These are phyloP conservation scores for Osmanthus fragrans DNA, from an alignment of 257 asterid genomes.

Conservation along the genomic window DNA sequence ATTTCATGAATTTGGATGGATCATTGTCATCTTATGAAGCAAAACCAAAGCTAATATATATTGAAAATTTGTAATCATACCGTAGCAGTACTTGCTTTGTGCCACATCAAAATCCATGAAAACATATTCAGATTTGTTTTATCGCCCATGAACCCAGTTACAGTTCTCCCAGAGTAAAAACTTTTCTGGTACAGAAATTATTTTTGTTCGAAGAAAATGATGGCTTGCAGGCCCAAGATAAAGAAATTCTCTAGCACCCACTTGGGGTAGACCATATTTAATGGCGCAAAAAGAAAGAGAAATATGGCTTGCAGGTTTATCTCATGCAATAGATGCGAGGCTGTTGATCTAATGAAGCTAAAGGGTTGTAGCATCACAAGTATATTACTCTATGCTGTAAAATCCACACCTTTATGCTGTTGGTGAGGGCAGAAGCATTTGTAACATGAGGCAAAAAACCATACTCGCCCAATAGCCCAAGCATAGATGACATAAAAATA, in stretches of 20 bases:
- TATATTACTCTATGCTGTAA: constrained; percentile 9
- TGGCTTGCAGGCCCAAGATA: neutral
- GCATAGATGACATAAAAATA: constrained; percentile 69
- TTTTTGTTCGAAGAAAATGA: neutral
- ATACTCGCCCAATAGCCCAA: constrained; percentile 75
- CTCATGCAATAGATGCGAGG: neutral
- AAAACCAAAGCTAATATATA: constrained; percentile 4
- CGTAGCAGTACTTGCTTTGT: neutral
- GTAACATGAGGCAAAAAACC: constrained; percentile 86
- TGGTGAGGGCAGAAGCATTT: constrained; percentile 75
- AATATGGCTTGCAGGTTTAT: neutral
- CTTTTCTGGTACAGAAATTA: neutral
- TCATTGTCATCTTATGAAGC: constrained; percentile 1
- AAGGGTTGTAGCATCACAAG: neutral
- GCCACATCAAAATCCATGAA: constrained; percentile 13
- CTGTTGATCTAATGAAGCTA: neutral
- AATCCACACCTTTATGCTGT: constrained; percentile 69
- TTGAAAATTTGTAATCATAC: neutral
- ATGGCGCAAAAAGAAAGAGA: neutral
- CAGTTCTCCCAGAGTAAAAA: neutral
- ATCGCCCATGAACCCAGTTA: neutral
- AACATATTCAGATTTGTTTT: neutral
- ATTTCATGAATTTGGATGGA: neutral
- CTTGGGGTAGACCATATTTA: neutral
- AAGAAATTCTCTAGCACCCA: neutral